These are phyloP conservation scores for Agastache rugosa DNA, from an alignment of 257 asterid species.

Conservation along the genomic window DNA sequence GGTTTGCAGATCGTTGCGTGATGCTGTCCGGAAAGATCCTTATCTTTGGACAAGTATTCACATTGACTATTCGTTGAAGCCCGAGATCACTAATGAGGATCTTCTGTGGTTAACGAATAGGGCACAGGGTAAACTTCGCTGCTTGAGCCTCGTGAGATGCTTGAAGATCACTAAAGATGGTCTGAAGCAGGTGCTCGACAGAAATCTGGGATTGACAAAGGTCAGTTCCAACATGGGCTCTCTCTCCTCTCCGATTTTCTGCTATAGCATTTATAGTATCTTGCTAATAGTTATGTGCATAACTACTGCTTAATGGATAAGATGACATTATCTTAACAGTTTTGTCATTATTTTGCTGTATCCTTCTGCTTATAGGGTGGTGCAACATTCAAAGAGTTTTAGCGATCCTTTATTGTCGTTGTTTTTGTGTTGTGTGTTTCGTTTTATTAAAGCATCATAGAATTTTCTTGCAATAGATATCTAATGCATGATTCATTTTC, in stretches of 20 bases:
- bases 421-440: neutral
- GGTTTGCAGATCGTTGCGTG: slow-evolving; percentile 71
- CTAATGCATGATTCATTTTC: slow-evolving; percentile 23
- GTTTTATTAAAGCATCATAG: no score
- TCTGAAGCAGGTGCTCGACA: slow-evolving; percentile 58
- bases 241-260: neutral
- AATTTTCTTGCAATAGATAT: neutral
- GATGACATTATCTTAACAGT: neutral
- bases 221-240: slow-evolving; percentile 32
- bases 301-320: neutral
- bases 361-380: no score
- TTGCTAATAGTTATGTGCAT: neutral
- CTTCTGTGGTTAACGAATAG: slow-evolving; percentile 65
- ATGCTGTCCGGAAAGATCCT: slow-evolving; percentile 68
- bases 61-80: slow-evolving; percentile 50
- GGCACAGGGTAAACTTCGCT: slow-evolving; percentile 70
- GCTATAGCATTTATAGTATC: neutral
- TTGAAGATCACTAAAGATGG: slow-evolving; percentile 56
- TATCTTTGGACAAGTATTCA: slow-evolving; percentile 70
- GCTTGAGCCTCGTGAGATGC: slow-evolving; percentile 66
- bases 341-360: no score
- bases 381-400: no score
- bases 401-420: neutral
- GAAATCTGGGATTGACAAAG: slow-evolving; percentile 65
- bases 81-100: slow-evolving; percentile 54